These are phyloP conservation scores for Malus fusca DNA, from an alignment of 306 rosid genomes.

Conservation along the genomic window DNA sequence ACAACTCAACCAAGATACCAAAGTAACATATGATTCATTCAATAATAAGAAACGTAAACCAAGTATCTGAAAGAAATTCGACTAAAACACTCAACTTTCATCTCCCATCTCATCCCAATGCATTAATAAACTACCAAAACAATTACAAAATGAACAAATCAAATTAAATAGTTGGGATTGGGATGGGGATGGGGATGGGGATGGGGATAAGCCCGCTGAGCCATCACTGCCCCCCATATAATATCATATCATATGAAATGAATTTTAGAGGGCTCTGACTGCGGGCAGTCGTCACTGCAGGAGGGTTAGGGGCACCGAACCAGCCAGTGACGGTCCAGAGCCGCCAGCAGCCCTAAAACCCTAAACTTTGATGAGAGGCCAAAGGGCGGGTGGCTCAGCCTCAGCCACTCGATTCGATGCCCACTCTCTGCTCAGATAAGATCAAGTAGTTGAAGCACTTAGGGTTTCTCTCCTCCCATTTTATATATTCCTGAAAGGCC, in stretches of 20 bases:
- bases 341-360: constrained; percentile 19
- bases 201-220: background rate
- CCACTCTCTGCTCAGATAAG: constrained; percentile 26
- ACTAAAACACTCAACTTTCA: too few relatives aligned
- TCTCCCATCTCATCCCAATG: too few relatives aligned
- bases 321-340: background rate
- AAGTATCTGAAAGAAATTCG: too few relatives aligned
- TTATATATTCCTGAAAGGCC: background rate
- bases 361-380: background rate
- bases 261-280: constrained; percentile 24
- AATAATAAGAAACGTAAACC: too few relatives aligned
- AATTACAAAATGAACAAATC: too few relatives aligned
- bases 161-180: too few relatives aligned
- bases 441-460: constrained; percentile 12
- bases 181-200: too few relatives aligned
- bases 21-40: too few relatives aligned
- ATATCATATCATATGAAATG: too few relatives aligned
- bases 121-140: too few relatives aligned
- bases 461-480: background rate
- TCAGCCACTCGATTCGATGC: background rate
- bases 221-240: constrained; percentile 31
- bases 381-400: constrained; percentile 13
- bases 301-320: background rate
- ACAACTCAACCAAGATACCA: too few relatives aligned
- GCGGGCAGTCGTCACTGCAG: constrained; percentile 49